These are phyloP conservation scores for Arthrobotrys conoides DNA, from an alignment of 2,329 filamentous ascomycete species.

Conservation along the genomic window DNA sequence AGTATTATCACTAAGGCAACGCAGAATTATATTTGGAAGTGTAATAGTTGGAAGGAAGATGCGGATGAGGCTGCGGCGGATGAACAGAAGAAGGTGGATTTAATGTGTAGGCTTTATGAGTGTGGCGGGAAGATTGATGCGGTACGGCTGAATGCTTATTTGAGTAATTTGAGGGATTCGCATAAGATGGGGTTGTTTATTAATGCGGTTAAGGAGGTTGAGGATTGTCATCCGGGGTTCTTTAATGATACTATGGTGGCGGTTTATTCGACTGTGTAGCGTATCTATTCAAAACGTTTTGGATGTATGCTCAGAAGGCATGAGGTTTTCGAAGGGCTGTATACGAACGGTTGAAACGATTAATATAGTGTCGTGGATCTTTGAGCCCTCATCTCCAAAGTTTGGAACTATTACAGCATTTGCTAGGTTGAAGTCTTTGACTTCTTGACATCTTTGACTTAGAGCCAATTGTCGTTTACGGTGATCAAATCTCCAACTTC, in stretches of 20 bases:
- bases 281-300: not conserved
- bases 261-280: constrained; percentile 25
- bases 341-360: not conserved
- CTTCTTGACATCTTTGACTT: too few species aligned
- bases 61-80: constrained; percentile 24
- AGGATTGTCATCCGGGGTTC: constrained; percentile 40
- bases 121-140: constrained; percentile 33
- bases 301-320: too few species aligned
- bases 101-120: constrained; percentile 53
- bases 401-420: too few species aligned
- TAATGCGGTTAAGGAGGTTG: constrained; percentile 46
- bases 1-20: constrained; percentile 11
- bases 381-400: too few species aligned
- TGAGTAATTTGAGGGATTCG: constrained; percentile 23
- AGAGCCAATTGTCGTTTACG: too few species aligned
- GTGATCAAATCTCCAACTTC: too few species aligned
- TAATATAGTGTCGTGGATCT: too few species aligned
- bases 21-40: constrained; percentile 27
- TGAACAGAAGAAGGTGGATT: constrained; percentile 55
- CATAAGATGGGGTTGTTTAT: constrained; percentile 53
- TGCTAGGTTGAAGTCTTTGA: too few species aligned
- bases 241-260: constrained; percentile 53
- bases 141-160: constrained; percentile 26
- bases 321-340: not conserved
- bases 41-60: constrained; percentile 30